Evolutionary conservation across 2,329 filamentous ascomycete genomes (phyloP).

Genomic region (Colletotrichum musicola): DNA sequence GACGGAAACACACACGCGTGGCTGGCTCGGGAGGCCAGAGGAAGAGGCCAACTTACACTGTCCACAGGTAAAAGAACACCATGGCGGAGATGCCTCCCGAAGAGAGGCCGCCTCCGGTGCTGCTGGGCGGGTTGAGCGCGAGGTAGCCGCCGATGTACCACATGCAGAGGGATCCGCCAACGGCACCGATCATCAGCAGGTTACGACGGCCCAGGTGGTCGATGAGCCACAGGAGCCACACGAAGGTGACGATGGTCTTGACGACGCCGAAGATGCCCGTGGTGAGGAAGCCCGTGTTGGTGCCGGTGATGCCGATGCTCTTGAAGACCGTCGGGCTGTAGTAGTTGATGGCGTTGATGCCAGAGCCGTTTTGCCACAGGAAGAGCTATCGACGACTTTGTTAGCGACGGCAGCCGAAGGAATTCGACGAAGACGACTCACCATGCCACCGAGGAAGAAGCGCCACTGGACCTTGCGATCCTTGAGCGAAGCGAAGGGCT

Average conservation of each 20-base stretch:
- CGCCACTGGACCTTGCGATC: conserved; percentile 74
- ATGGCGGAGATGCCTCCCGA: conserved; percentile 68
- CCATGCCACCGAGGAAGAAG: conserved; percentile 77
- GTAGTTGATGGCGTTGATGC: conserved; percentile 85
- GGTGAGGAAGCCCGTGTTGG: conserved; percentile 63
- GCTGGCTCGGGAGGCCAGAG: neutral
- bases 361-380: conserved; percentile 80
- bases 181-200: conserved; percentile 73
- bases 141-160: conserved; percentile 72
- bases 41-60: conserved; percentile 45
- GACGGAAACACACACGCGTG: neutral
- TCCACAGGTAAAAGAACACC: conserved; percentile 82
- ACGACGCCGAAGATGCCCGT: conserved; percentile 84
- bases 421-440: neutral
- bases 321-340: conserved; percentile 78
- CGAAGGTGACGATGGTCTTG: conserved; percentile 75
- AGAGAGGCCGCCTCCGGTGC: conserved; percentile 50
- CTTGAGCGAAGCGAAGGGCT: conserved; percentile 72
- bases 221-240: conserved; percentile 78
- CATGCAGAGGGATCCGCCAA: conserved; percentile 69
- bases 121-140: conserved; percentile 51
- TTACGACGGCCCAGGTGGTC: conserved; percentile 68
- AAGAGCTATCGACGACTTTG: conserved; percentile 64
- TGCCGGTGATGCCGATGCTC: conserved; percentile 60
- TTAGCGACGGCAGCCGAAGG: neutral